Conservation (phyloP, 2,329 filamentous ascomycete genomes). For the Aspergillus pseudoviridinutans region DNA sequence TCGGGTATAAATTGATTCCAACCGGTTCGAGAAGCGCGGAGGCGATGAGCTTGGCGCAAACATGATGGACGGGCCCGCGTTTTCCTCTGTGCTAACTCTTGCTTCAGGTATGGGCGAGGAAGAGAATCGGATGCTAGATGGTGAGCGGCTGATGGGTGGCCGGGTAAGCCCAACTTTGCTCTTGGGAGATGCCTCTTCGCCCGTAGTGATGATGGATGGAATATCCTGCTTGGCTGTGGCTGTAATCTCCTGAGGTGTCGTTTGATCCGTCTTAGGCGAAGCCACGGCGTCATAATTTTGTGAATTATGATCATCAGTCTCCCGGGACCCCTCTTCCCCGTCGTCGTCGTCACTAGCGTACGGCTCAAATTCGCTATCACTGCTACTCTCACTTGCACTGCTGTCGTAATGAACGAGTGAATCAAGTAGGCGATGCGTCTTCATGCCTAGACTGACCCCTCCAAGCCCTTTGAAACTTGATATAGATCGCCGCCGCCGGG, state of each 20-base stretch:
- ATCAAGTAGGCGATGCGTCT: constrained; percentile 66
- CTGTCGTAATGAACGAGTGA: constrained; percentile 55
- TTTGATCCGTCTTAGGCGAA: constrained; percentile 1
- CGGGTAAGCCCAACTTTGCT: constrained; percentile 15
- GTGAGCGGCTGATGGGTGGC: constrained; percentile 25
- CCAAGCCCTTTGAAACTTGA: constrained; percentile 49
- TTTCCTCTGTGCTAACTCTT: constrained; percentile 61
- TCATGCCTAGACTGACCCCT: constrained; percentile 66
- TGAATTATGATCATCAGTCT: not conserved
- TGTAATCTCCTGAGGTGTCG: not conserved
- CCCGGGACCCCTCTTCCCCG: constrained; percentile 20
- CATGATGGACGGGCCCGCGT: constrained; percentile 67
- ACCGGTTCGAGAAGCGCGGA: constrained; percentile 23
- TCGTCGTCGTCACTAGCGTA: constrained; percentile 39
- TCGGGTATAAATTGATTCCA: constrained; percentile 38
- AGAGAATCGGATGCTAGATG: constrained; percentile 53
- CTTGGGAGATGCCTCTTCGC: constrained; percentile 21
- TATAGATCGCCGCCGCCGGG: constrained; percentile 50
- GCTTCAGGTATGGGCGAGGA: constrained; percentile 70
- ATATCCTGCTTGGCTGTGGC: constrained; percentile 7
- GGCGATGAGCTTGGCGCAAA: constrained; percentile 55
- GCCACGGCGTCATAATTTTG: not conserved
- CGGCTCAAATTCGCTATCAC: constrained; percentile 40
- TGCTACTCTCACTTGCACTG: constrained; percentile 41
- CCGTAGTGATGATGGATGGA: constrained; percentile 24